Evolutionary conservation across 2,329 filamentous ascomycete species (phyloP), one percentile per base, ranked within the genome.

Genomic region (Xylariales sp.): DNA sequence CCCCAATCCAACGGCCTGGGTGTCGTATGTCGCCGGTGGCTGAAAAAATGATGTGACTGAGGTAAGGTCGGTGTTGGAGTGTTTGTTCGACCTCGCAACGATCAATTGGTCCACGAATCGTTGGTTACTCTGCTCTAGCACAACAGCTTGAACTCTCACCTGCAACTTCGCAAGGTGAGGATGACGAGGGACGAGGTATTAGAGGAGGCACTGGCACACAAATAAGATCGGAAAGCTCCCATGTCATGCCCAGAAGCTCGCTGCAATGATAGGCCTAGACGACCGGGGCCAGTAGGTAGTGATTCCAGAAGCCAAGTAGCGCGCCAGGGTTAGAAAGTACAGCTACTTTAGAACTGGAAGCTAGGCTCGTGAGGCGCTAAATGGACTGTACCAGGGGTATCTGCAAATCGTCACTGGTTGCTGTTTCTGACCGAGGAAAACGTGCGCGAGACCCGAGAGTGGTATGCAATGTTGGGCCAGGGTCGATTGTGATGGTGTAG

Each of bases 1-100:
- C 44, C 42, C 40, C 43, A 48, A 46, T 46, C 50, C 47, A 49
- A 38, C 35, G 41, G 44, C 49, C 35, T n/a, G n/a, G n/a, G n/a
- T n/a, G 43, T 19, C 21, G 31, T 20, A 33, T 21, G 12, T 21
- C 11, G 31, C 22, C 38, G 19, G 10, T 11, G 12, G 31, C 20
- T 32, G 27, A 21, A 14, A 20, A 31, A 11, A 31, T 14, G 19
- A 21, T 16, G 4, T 2, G 27, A 8, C 8, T n/a, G n/a, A n/a
- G n/a, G n/a, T n/a, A n/a, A n/a, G n/a, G n/a, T n/a, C n/a, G n/a
- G n/a, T n/a, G n/a, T n/a, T n/a, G n/a, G n/a, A n/a, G n/a, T n/a
- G n/a, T n/a, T n/a, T n/a, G n/a, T n/a, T n/a, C n/a, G n/a, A n/a
- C n/a, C n/a, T n/a, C n/a, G n/a, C n/a, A n/a, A n/a, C n/a, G n/a